Percentiles rank a stretch among this genome's conserved stretches.
Evolutionary conservation across 768 basidiomycete species (phyloP).

Genomic region (Pulveroboletus sp.): DNA sequence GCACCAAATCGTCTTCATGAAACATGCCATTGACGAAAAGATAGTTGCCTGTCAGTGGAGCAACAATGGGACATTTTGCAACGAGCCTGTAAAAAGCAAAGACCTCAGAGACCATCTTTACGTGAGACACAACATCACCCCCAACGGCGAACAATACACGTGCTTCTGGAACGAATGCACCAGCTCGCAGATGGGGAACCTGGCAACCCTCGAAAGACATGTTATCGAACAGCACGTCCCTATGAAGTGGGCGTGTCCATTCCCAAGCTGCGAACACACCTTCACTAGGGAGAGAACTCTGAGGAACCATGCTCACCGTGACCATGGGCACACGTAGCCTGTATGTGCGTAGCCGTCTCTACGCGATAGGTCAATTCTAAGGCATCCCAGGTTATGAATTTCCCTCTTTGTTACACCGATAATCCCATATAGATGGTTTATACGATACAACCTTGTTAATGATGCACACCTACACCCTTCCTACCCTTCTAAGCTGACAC

Average conservation of each 20-base stretch:
- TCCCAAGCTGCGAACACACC: not conserved
- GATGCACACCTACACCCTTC: not conserved
- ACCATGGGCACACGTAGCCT: not conserved
- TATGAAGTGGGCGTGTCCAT: constrained; percentile 12
- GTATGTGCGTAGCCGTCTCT: not conserved
- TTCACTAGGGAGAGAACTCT: constrained; percentile 7
- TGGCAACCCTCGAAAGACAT: constrained; percentile 11
- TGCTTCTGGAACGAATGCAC: constrained; percentile 12
- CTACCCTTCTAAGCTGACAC: not conserved
- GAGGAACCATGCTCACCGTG: not conserved
- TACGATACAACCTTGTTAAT: not conserved
- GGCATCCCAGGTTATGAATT: not conserved
- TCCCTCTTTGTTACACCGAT: not conserved
- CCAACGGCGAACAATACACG: not conserved
- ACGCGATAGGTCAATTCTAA: not conserved
- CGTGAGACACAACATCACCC: not conserved
- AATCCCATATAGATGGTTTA: not conserved
- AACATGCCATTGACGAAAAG: not conserved
- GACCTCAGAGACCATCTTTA: constrained; percentile 8
- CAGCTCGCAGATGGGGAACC: not conserved
- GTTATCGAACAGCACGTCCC: constrained; percentile 10
- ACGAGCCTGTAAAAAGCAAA: not conserved
- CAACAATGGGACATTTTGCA: not conserved
- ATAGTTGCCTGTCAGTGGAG: constrained; percentile 7
- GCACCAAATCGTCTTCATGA: constrained; percentile 5